These are phyloP conservation scores for Arbutus unedo DNA, from an alignment of 148 eudicot genomes.

Conservation along the genomic window DNA sequence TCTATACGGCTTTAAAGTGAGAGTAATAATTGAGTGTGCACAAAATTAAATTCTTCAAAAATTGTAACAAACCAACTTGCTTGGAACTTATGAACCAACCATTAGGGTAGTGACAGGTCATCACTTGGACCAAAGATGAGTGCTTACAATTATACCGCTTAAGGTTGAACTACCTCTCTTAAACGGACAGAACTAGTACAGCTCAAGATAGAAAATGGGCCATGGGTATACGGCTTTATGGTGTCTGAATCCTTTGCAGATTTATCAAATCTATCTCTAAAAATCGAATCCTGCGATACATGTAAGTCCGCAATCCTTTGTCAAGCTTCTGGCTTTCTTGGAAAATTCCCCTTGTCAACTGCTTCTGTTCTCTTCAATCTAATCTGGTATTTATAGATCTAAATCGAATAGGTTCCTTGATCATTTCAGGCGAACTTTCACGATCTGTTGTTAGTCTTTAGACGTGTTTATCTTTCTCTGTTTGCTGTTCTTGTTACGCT, in stretches of 20 bases:
- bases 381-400: constrained; percentile 4
- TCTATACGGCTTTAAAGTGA: too few species aligned
- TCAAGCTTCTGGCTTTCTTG: background rate
- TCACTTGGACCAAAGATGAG: background rate
- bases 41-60: background rate
- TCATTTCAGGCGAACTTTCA: background rate
- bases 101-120: background rate
- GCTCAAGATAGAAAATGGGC: background rate
- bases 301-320: constrained; percentile 5
- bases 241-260: background rate
- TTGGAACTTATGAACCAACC: background rate
- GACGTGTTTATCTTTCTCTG: background rate
- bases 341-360: background rate
- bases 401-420: background rate
- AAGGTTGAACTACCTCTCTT: background rate
- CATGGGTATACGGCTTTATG: background rate
- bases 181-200: background rate
- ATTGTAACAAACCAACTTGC: too few species aligned
- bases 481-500: background rate
- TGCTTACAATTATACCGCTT: background rate
- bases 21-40: background rate
- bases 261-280: constrained; percentile 1
- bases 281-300: constrained; percentile 2
- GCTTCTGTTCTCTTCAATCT: background rate
- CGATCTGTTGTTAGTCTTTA: background rate